Percentiles rank a stretch among this genome's conserved stretches.
Evolutionary conservation across 345 rosid genomes (phyloP).

Genomic region (Citrus unshiu): DNA sequence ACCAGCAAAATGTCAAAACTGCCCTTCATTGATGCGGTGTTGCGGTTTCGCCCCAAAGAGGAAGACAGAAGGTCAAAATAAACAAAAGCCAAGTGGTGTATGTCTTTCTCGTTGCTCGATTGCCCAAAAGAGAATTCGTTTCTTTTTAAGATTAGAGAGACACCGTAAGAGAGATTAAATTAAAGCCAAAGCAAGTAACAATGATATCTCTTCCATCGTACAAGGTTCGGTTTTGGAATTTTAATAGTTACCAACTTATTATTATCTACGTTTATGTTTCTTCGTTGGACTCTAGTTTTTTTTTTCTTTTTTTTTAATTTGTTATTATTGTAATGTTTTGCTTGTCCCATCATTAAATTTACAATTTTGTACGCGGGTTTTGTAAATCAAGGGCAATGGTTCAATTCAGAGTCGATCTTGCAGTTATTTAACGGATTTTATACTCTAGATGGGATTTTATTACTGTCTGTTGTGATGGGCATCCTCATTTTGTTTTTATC

Average conservation of each 20-base stretch:
- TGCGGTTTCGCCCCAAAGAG: background rate
- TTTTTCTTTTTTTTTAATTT: background rate
- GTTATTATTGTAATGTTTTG: background rate
- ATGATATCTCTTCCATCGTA: background rate
- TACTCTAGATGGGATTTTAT: background rate
- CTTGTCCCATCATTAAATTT: background rate
- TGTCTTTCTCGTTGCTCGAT: background rate
- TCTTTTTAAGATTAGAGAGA: background rate
- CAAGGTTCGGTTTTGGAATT: background rate
- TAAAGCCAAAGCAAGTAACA: background rate
- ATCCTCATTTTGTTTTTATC: background rate
- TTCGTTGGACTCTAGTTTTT: no score
- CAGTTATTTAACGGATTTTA: background rate
- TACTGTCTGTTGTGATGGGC: background rate
- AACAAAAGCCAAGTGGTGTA: no score
- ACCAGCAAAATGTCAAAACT: background rate
- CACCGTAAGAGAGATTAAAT: background rate
- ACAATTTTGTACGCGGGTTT: background rate
- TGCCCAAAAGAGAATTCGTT: background rate
- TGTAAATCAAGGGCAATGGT: slow-evolving; percentile 2
- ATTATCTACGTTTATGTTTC: background rate
- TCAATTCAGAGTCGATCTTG: background rate
- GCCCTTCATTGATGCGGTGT: background rate
- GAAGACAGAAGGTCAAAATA: background rate
- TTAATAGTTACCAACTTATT: background rate